Evolutionary conservation across 768 basidiomycete genomes (phyloP).

Genomic region (Leccinellum albellum): DNA sequence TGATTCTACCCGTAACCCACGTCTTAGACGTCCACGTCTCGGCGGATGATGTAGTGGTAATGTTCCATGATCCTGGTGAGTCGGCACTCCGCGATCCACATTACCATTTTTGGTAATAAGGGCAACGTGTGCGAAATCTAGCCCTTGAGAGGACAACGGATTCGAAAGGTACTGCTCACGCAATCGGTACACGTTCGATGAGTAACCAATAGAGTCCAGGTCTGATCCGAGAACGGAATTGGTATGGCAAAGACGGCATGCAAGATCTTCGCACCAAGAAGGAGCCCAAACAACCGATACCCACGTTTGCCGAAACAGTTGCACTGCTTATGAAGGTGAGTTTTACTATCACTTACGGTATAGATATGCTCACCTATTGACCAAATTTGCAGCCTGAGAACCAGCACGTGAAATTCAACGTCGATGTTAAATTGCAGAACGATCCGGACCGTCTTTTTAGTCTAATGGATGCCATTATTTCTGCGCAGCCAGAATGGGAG

Average conservation of each 20-base stretch:
- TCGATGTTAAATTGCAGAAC: slow-evolving; percentile 94
- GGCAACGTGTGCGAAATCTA: slow-evolving; percentile 29
- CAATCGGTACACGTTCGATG: slow-evolving; percentile 24
- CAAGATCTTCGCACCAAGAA: slow-evolving; percentile 77
- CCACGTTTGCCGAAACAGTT: slow-evolving; percentile 85
- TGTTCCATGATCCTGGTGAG: slow-evolving; percentile 93
- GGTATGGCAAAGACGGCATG: slow-evolving; percentile 70
- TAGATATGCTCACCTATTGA: slow-evolving; percentile 3
- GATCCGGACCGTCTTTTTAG: slow-evolving; percentile 81
- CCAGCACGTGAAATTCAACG: slow-evolving; percentile 71
- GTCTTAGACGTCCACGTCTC: slow-evolving; percentile 93
- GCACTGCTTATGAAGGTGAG: slow-evolving; percentile 72
- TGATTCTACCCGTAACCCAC: slow-evolving; percentile 47
- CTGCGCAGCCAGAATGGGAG: slow-evolving; percentile 66
- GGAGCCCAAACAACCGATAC: slow-evolving; percentile 80
- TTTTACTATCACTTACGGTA: slow-evolving; percentile 9
- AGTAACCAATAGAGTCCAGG: slow-evolving; percentile 38
- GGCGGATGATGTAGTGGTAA: slow-evolving; percentile 77
- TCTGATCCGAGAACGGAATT: slow-evolving; percentile 64
- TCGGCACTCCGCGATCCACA: slow-evolving; percentile 13
- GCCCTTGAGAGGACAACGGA: slow-evolving; percentile 81
- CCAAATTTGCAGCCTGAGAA: slow-evolving; percentile 58
- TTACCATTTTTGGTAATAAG: slow-evolving; percentile 21
- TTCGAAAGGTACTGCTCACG: slow-evolving; percentile 47
- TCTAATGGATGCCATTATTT: slow-evolving; percentile 69